Evolutionary conservation across 2,329 filamentous ascomycete species (phyloP), one percentile per base, ranked within the genome.

Genomic region (Hymenoscyphus repandus): DNA sequence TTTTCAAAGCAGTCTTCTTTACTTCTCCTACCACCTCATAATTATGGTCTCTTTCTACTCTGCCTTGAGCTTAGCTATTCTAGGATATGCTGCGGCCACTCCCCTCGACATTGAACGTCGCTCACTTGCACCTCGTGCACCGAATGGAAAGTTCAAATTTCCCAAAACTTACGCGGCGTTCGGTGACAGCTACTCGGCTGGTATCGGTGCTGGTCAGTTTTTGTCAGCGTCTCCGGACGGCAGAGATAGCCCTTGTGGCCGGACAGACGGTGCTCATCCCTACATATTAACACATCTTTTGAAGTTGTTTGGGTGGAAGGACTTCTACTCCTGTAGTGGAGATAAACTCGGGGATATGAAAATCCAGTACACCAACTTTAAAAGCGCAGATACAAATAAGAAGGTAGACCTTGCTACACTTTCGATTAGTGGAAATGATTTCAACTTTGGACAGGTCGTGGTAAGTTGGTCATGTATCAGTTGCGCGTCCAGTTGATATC

Each of bases 401-500:
- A 51, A 43, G 22, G 27, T 47, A 10, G 27, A 45, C 15, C 13
- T 41, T 11, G 20, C 37, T 11, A 51, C 46, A 3, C 38, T 49
- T 1, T 42, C 46, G 11, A 49, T 49, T 15, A 42, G 46, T 22
- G 46, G 46, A n/a, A 49, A 49, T 15, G 46, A 49, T 22, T 49
- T 49, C 22, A n/a, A 27, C 12, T 49, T 49, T 22, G 46, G 13
- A 2, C 12, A 47, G 7, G 37, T 47, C 5, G 27, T 40, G 7
- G 45, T 47, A 47, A 4, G 45, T 47, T 13, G 13, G 13, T n/a
- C n/a, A n/a, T n/a, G n/a, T n/a, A n/a, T n/a, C n/a, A n/a, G n/a
- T n/a, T n/a, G n/a, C n/a, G n/a, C n/a, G n/a, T n/a, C n/a, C n/a
- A n/a, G n/a, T n/a, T n/a, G n/a, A n/a, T n/a, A n/a, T n/a, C n/a